A percentile compares a stretch with the other conserved stretches of the same genome.
Conservation (phyloP, 2,329 filamentous ascomycete genomes). For the Gremmenia infestans region DNA sequence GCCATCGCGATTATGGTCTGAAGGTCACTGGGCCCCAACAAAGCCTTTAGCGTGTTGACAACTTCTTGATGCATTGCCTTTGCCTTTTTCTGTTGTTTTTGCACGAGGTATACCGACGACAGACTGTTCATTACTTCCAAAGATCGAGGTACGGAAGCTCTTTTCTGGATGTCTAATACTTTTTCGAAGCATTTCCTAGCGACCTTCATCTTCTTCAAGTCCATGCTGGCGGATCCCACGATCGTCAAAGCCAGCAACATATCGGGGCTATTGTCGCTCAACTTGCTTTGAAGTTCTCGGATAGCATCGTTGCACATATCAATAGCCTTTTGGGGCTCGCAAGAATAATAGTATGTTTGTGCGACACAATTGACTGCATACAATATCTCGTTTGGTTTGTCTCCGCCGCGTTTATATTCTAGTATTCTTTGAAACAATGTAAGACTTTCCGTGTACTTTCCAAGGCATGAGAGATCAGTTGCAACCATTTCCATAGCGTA, state of each 20-base stretch:
- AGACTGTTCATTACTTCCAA: not conserved
- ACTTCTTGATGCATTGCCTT: not conserved
- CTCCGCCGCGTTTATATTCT: not conserved
- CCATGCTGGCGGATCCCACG: not conserved
- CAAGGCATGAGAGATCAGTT: not conserved
- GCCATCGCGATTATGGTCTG: not conserved
- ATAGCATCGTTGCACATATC: not conserved
- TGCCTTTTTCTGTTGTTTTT: constrained; percentile 2
- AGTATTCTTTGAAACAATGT: not conserved
- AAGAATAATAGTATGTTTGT: not conserved
- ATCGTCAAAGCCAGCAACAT: not conserved
- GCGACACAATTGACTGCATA: not conserved
- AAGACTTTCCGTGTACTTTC: not conserved
- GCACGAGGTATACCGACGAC: not conserved
- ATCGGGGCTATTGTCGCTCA: not conserved
- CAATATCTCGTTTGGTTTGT: not conserved
- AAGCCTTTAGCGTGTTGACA: not conserved
- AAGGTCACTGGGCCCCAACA: not conserved
- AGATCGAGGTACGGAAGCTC: not conserved
- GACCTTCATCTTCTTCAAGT: not conserved
- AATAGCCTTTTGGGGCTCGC: not conserved
- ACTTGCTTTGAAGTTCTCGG: not conserved
- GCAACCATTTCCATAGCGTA: not conserved
- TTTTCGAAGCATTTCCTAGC: not conserved
- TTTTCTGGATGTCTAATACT: not conserved